phyloP scores from a whole-genome alignment of 2,329 filamentous ascomycete species.

The Phyllosticta citribraziliensis region DNA sequence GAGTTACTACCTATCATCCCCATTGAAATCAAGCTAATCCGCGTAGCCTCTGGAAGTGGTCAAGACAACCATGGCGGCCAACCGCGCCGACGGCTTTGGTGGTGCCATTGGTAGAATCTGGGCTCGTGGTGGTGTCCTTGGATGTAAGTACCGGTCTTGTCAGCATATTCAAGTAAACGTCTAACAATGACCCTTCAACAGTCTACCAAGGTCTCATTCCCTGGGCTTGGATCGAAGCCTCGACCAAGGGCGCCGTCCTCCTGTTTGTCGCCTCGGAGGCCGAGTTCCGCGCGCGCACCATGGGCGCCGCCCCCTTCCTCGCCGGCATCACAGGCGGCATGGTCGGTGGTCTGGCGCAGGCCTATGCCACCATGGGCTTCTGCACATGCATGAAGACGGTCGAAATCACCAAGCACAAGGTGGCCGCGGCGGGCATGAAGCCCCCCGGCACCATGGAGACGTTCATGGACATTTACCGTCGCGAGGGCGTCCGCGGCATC shows the following conservation, averaged over 20 bases:
- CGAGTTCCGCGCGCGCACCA: constrained; percentile 80
- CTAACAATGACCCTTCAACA: constrained; percentile 30
- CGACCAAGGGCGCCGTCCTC: constrained; percentile 96
- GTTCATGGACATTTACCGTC: constrained; percentile 94
- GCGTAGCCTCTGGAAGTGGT: constrained; percentile 87
- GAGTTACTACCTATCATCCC: constrained; percentile 14
- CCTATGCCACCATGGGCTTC: constrained; percentile 99
- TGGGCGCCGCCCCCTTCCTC: constrained; percentile 77
- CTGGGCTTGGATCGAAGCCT: constrained; percentile 99
- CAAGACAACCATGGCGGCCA: constrained; percentile 99
- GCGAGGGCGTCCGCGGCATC: constrained; percentile 89
- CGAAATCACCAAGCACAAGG: constrained; percentile 97
- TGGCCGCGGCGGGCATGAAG: constrained; percentile 71
- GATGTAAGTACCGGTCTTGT: constrained; percentile 59
- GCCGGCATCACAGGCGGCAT: constrained; percentile 87
- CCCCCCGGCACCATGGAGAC: constrained; percentile 86
- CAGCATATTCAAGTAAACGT: too few relatives aligned
- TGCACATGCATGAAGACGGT: constrained; percentile 99
- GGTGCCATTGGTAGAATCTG: constrained; percentile 79
- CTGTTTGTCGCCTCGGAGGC: constrained; percentile 98
- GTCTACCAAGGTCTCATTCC: constrained; percentile 99
- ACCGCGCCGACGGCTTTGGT: constrained; percentile 79
- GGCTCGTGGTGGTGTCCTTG: constrained; percentile 83
- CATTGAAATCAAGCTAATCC: constrained; percentile 30
- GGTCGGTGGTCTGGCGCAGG: constrained; percentile 89